phyloP scores from a whole-genome alignment of 2,329 filamentous ascomycete genomes.

The Bisporella sp. region DNA sequence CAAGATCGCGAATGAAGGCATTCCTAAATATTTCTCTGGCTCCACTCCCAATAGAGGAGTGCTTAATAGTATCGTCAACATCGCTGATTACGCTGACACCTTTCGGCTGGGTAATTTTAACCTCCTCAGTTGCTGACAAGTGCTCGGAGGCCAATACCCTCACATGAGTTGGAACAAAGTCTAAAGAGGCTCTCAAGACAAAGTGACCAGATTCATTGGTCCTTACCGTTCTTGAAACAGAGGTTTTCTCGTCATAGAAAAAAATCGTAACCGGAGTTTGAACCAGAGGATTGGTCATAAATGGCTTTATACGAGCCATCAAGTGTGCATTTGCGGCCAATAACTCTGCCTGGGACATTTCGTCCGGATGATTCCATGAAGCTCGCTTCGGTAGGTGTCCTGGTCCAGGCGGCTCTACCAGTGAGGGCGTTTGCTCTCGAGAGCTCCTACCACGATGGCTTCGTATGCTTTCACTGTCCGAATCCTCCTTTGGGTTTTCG shows the following conservation, averaged over 20 bases:
- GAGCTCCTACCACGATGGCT: conserved; percentile 12
- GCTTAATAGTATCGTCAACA: conserved; percentile 96
- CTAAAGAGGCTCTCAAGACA: conserved; percentile 66
- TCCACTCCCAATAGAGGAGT: conserved; percentile 81
- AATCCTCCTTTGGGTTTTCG: conserved; percentile 48
- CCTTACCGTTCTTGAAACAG: conserved; percentile 74
- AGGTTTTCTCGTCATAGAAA: conserved; percentile 83
- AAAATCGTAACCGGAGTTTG: conserved; percentile 81
- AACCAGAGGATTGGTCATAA: conserved; percentile 76
- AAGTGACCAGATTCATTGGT: conserved; percentile 93
- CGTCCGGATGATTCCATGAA: conserved; percentile 33
- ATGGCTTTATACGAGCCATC: conserved; percentile 81
- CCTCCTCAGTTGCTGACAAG: conserved; percentile 71
- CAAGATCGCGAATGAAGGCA: conserved; percentile 82
- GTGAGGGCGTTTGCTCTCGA: conserved; percentile 7
- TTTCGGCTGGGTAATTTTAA: conserved; percentile 67
- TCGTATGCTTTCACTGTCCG: conserved; percentile 28
- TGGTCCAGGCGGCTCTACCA: conserved; percentile 24
- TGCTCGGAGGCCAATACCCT: conserved; percentile 80
- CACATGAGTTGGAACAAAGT: conserved; percentile 87
- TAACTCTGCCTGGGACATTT: conserved; percentile 72
- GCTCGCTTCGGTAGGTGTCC: conserved; percentile 37
- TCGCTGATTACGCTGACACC: conserved; percentile 94
- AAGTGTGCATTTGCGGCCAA: conserved; percentile 76
- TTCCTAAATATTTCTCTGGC: conserved; percentile 94